Conservation (phyloP, 2,329 filamentous ascomycete genomes). For the Clarireedia paspali region DNA sequence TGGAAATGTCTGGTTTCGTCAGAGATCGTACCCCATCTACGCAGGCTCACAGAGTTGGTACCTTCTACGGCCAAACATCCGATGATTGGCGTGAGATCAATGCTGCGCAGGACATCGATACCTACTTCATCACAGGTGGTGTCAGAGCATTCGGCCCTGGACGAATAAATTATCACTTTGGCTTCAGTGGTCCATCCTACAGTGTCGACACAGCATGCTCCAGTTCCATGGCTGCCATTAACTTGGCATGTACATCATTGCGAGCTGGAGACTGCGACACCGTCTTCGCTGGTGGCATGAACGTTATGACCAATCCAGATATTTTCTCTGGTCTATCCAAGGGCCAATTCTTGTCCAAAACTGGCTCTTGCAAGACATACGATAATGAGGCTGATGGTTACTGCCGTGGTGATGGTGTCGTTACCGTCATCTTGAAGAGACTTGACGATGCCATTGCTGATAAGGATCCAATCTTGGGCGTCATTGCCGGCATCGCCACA, state of each 20-base stretch:
- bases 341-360: slow-evolving; percentile 33
- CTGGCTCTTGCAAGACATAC: slow-evolving; percentile 34
- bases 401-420: slow-evolving; percentile 33
- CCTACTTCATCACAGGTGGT: slow-evolving; percentile 23
- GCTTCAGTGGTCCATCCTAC: slow-evolving; percentile 41
- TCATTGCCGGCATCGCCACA: slow-evolving; percentile 37
- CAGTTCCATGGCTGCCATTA: slow-evolving; percentile 45
- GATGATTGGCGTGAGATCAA: slow-evolving; percentile 17
- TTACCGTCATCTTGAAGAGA: slow-evolving; percentile 47
- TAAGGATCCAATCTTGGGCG: slow-evolving; percentile 47
- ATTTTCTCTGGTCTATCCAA: slow-evolving; percentile 28
- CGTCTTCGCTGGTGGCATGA: slow-evolving; percentile 36
- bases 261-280: slow-evolving; percentile 37
- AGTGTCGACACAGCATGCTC: slow-evolving; percentile 54
- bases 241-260: slow-evolving; percentile 44
- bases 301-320: slow-evolving; percentile 18
- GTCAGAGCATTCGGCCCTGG: slow-evolving; percentile 24
- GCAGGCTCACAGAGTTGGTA: slow-evolving; percentile 33
- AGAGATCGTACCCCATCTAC: slow-evolving; percentile 18
- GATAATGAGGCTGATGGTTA: slow-evolving; percentile 15
- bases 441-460: slow-evolving; percentile 34
- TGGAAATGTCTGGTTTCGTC: slow-evolving; percentile 9
- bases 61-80: slow-evolving; percentile 16
- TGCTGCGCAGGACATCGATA: slow-evolving; percentile 20
- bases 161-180: slow-evolving; percentile 33